phyloP scores from a whole-genome alignment of 768 basidiomycete species.

The Tephrocybe sp. region DNA sequence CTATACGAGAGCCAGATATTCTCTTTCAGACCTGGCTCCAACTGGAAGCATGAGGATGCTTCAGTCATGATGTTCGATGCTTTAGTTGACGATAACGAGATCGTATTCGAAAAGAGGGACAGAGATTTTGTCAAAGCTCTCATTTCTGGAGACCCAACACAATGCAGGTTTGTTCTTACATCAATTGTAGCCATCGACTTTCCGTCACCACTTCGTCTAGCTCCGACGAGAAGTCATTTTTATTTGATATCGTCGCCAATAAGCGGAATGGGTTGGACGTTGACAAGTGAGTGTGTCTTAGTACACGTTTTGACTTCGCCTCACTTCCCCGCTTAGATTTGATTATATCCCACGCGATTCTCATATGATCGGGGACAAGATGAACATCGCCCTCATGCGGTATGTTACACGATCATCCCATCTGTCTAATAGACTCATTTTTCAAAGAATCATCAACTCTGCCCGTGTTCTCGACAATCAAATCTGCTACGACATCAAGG shows the following conservation, averaged over 20 bases:
- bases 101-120: conserved; percentile 50
- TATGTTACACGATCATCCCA: conserved; percentile 24
- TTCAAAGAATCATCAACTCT: conserved; percentile 63
- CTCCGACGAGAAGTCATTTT: conserved; percentile 60
- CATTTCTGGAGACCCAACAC: conserved; percentile 59
- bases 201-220: conserved; percentile 17
- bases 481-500: conserved; percentile 84
- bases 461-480: conserved; percentile 72
- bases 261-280: conserved; percentile 82
- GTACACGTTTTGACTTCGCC: background rate
- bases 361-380: conserved; percentile 66
- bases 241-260: conserved; percentile 88
- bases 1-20: background rate
- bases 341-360: conserved; percentile 83
- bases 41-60: conserved; percentile 78
- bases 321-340: conserved; percentile 43
- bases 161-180: conserved; percentile 50
- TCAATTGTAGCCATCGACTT: background rate
- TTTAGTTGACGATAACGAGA: conserved; percentile 55
- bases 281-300: conserved; percentile 59
- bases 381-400: conserved; percentile 49
- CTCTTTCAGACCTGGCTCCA: conserved; percentile 39
- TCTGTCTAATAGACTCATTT: background rate
- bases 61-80: conserved; percentile 84
- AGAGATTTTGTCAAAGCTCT: conserved; percentile 71